A percentile compares a stretch with the other conserved stretches of the same genome.
Conservation (phyloP, 228 moss, liverwort and hornwort genomes). For the Sphagnum magellanicum region DNA sequence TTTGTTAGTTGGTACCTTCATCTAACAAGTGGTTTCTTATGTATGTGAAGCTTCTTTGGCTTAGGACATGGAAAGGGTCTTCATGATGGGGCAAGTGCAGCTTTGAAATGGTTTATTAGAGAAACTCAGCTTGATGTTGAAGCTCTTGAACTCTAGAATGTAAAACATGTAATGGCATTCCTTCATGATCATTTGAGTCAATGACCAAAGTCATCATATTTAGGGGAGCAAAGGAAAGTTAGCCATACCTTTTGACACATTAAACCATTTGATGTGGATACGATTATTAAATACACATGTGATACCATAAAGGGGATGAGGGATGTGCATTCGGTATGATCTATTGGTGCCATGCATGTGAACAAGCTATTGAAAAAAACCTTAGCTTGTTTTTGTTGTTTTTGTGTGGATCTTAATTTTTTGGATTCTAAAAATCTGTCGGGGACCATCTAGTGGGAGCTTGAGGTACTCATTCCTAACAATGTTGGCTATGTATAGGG, state of each 20-base stretch:
- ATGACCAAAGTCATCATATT: slow-evolving; percentile 1
- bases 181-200: not conserved
- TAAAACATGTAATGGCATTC: not conserved
- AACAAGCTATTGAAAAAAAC: not conserved
- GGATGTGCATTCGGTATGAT: not conserved
- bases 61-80: slow-evolving; percentile 3
- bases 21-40: not conserved
- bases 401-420: not conserved
- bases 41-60: slow-evolving; percentile 9
- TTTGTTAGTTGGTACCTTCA: slow-evolving; percentile 1
- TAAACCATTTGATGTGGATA: not conserved
- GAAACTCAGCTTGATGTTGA: slow-evolving; percentile 1
- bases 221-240: not conserved
- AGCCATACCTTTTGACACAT: not conserved
- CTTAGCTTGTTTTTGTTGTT: not conserved
- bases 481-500: not conserved
- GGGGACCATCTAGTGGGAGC: not conserved
- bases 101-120: not conserved
- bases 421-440: not conserved
- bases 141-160: not conserved
- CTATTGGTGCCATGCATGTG: not conserved
- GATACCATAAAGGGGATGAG: not conserved
- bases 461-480: not conserved
- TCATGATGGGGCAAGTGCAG: slow-evolving; percentile 7
- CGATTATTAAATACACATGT: not conserved